Conservation (phyloP, 2,329 filamentous ascomycete genomes). For the Rachicladosporium sp. region DNA sequence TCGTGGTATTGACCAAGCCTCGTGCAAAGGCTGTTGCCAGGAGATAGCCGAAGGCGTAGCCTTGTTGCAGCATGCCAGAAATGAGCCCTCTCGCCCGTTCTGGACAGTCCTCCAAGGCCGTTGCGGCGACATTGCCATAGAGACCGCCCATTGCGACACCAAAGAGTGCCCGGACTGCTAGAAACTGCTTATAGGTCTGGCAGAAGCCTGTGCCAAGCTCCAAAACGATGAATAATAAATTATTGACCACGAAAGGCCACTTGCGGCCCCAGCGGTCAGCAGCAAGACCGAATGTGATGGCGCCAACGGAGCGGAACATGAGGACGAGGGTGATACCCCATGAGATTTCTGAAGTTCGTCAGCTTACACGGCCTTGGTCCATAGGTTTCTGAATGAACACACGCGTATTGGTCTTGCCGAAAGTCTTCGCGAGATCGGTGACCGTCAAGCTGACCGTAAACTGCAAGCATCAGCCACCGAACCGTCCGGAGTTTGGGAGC, state of each 20-base stretch:
- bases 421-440: conserved; percentile 39
- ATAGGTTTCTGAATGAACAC: no score
- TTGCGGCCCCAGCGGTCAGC: conserved; percentile 23
- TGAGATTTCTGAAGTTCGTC: conserved; percentile 36
- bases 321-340: conserved; percentile 46
- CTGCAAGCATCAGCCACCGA: no score
- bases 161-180: conserved; percentile 47
- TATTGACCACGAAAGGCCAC: conserved; percentile 47
- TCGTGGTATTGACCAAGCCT: conserved; percentile 61
- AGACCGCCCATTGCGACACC: conserved; percentile 54
- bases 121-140: conserved; percentile 50
- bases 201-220: conserved; percentile 50
- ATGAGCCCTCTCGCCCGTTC: conserved; percentile 46
- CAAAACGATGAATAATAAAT: conserved; percentile 47
- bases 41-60: conserved; percentile 53
- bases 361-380: no score
- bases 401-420: conserved; percentile 38
- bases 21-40: conserved; percentile 32
- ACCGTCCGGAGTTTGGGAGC: conserved; percentile 32
- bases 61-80: conserved; percentile 51
- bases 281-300: conserved; percentile 41
- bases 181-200: conserved; percentile 44
- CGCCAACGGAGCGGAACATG: conserved; percentile 49
- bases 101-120: conserved; percentile 51
- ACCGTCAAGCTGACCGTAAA: conserved; percentile 50